Conservation (phyloP, 148 eudicot genomes). For the Cornus controversa region DNA sequence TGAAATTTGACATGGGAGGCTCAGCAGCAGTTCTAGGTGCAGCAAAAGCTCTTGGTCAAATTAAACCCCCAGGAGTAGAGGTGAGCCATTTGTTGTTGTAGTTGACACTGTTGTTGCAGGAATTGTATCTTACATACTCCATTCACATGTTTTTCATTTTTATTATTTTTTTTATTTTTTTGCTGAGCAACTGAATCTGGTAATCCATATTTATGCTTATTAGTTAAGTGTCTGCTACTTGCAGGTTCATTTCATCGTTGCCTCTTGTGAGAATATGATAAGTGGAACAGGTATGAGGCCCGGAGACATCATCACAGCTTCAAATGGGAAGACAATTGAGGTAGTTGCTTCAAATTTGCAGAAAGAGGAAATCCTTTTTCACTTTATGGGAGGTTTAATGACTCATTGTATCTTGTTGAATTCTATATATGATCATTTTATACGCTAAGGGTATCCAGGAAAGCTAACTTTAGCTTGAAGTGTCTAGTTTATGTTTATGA, state of each 20-base stretch:
- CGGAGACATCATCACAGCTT: conserved; percentile 93
- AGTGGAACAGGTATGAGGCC: conserved; percentile 99
- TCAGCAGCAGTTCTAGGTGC: conserved; percentile 98
- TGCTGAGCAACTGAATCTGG: background rate
- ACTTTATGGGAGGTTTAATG: background rate
- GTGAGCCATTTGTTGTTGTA: conserved; percentile 29
- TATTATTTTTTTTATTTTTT: background rate
- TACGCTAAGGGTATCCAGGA: background rate
- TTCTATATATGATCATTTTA: background rate
- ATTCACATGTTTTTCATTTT: too few relatives aligned
- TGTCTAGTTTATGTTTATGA: background rate
- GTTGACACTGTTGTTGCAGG: background rate
- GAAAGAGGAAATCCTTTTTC: background rate
- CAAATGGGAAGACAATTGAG: conserved; percentile 99
- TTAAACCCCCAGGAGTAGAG: conserved; percentile 97
- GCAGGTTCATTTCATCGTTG: conserved; percentile 98
- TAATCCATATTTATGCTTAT: conserved; percentile 2
- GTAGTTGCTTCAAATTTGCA: conserved; percentile 30
- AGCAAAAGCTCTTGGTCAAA: conserved; percentile 97
- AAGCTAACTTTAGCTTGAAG: background rate
- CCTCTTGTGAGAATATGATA: conserved; percentile 99
- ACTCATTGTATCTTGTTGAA: background rate
- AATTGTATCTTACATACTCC: background rate
- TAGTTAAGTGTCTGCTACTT: conserved; percentile 6
- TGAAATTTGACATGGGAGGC: conserved; percentile 99